Evolutionary conservation across 2,329 filamentous ascomycete genomes (phyloP), one percentile per base, ranked within the genome.

Genomic region (Pyrenophora tritici-repentis): DNA sequence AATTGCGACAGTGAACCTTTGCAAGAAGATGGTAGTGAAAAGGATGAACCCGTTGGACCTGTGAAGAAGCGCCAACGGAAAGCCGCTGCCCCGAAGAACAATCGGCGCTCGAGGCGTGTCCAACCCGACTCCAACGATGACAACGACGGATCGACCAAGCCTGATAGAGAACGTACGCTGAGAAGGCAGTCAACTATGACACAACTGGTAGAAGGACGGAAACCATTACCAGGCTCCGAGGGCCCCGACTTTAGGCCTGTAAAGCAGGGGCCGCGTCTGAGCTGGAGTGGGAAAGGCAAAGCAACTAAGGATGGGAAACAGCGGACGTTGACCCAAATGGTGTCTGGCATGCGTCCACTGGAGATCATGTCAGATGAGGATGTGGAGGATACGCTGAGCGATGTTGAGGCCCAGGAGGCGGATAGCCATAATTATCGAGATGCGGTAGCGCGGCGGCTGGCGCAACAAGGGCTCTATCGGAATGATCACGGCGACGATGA

Each of bases 161-260:
- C 26, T 18, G 48, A 53, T 7, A 42, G 35, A 6, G 35, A 42
- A 24, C 52, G 42, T n/a, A 61, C 50, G 14, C 35, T 63, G 10
- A 61, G 58, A 34, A 64, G 65, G 43, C 70, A 73, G 31, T 72
- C 70, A 22, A 73, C 70, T 16, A 72, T 72, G 69, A 73, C 70
- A 13, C 70, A 73, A 35, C 32, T 73, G 4, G 58, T 61, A 1
- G 58, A 65, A 37, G 67, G 68, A 9, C 56, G 68, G 4, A 54
- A 44, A 31, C 65, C 68, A 8, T 17, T 44, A 2, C 55, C 55
- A n/a, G 58, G 50, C 2, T 44, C 40, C 0, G 54, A 62, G 14
- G 65, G 66, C 39, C 69, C 63, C 1, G 53, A 59, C 2, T 71
- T 69, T 33, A 62, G 58, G 36, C 62, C 61, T 6, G 40, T 63